A percentile compares a stretch with the other conserved stretches of the same genome.
phyloP scores from a whole-genome alignment of 2,329 filamentous ascomycete genomes.

The Ophiostoma angusticollis region DNA sequence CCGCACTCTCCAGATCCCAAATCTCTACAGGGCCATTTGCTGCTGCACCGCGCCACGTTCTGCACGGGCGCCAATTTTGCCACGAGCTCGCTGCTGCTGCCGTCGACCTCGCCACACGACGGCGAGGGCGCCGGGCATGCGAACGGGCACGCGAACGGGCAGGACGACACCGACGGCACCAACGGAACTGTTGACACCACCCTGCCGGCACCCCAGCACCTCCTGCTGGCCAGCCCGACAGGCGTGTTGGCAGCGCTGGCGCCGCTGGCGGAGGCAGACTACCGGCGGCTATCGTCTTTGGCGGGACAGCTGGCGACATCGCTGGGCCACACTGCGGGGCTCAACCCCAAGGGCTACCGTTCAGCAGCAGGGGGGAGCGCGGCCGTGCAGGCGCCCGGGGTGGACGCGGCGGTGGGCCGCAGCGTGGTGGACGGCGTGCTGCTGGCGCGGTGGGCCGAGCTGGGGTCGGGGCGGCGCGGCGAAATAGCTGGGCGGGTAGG shows the following conservation, averaged over 20 bases:
- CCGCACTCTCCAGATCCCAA: conserved; percentile 65
- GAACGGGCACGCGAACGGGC: background rate
- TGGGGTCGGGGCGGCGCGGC: conserved; percentile 55
- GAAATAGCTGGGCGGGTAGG: conserved; percentile 69
- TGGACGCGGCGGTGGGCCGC: conserved; percentile 46
- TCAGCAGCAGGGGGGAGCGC: conserved; percentile 33
- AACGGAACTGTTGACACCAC: too few species aligned
- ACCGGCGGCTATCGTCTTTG: conserved; percentile 71
- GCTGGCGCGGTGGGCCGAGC: conserved; percentile 60
- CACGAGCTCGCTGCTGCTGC: conserved; percentile 62
- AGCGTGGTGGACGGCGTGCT: conserved; percentile 70
- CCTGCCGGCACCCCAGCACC: conserved; percentile 16
- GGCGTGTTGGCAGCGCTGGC: conserved; percentile 68
- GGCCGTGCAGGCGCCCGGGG: conserved; percentile 28
- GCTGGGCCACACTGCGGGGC: conserved; percentile 61
- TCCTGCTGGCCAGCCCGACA: conserved; percentile 28
- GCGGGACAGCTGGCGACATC: conserved; percentile 67
- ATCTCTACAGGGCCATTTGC: conserved; percentile 74
- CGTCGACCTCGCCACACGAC: conserved; percentile 34
- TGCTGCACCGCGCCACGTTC: conserved; percentile 81
- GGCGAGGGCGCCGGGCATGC: background rate
- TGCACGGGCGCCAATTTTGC: conserved; percentile 68
- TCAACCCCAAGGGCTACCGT: conserved; percentile 75
- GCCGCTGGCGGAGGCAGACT: conserved; percentile 64
- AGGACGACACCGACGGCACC: background rate